Conservation (phyloP, 2,329 filamentous ascomycete genomes). For the Nothopassalora personata region DNA sequence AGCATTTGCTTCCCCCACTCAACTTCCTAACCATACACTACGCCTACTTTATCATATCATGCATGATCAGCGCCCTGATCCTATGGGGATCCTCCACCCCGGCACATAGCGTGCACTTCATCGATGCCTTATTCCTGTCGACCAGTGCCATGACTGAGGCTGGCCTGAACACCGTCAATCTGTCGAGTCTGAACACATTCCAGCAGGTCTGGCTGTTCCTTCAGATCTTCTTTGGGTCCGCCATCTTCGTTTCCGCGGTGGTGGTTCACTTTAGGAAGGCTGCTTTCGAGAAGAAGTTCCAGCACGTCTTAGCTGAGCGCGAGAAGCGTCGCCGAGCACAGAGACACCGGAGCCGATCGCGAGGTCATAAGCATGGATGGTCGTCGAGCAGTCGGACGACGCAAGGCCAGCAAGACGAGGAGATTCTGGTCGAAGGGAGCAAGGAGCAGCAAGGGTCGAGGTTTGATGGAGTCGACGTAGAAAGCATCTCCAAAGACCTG, state of each 20-base stretch:
- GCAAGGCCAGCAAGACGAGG: not conserved
- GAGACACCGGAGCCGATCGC: slow-evolving; percentile 28
- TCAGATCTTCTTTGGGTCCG: slow-evolving; percentile 60
- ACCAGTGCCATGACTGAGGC: slow-evolving; percentile 63
- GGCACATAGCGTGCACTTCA: slow-evolving; percentile 50
- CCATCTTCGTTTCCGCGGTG: slow-evolving; percentile 61
- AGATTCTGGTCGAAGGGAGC: not conserved
- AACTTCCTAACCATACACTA: slow-evolving; percentile 53
- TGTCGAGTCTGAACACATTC: slow-evolving; percentile 60
- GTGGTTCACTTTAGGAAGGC: slow-evolving; percentile 57
- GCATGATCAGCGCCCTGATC: slow-evolving; percentile 53
- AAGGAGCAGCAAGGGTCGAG: not conserved
- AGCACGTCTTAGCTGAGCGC: slow-evolving; percentile 41
- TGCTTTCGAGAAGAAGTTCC: slow-evolving; percentile 59
- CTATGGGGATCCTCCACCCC: slow-evolving; percentile 57
- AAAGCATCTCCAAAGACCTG: not conserved
- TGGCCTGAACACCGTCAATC: slow-evolving; percentile 62
- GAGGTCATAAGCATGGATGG: slow-evolving; percentile 26
- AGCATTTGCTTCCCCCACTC: slow-evolving; percentile 22
- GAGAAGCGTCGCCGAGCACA: slow-evolving; percentile 32
- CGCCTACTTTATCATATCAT: slow-evolving; percentile 57
- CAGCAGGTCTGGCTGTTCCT: slow-evolving; percentile 63
- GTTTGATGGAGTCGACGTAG: not conserved
- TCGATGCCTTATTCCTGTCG: slow-evolving; percentile 62
- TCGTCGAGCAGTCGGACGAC: slow-evolving; percentile 4